Percentiles rank a stretch among this genome's conserved stretches.
Evolutionary conservation across 2,329 filamentous ascomycete genomes (phyloP).

Genomic region (Trematosphaeria pertusa): DNA sequence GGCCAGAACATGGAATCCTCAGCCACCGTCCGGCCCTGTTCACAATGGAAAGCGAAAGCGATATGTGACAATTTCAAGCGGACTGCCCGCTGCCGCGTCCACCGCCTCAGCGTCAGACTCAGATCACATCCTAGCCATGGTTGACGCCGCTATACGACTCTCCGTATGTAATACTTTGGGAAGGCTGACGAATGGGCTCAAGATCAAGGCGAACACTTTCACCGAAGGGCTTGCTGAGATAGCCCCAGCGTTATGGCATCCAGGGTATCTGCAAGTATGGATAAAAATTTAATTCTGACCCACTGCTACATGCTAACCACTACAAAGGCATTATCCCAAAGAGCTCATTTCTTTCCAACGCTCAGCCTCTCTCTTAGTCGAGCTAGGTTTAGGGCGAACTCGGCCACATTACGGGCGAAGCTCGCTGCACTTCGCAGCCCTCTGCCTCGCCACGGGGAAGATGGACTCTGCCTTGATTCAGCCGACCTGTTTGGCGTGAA

Average conservation of each 20-base stretch:
- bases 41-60: constrained; percentile 1
- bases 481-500: background rate
- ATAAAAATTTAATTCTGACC: constrained; percentile 3
- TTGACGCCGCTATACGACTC: constrained; percentile 47
- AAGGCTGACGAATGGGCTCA: constrained; percentile 29
- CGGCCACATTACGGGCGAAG: constrained; percentile 25
- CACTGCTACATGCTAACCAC: constrained; percentile 12
- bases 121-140: constrained; percentile 30
- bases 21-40: background rate
- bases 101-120: too few relatives aligned
- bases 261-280: constrained; percentile 43
- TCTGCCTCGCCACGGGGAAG: background rate
- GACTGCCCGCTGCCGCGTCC: background rate
- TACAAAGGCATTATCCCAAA: constrained; percentile 36
- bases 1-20: background rate
- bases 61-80: background rate
- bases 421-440: constrained; percentile 8
- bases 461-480: background rate
- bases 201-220: constrained; percentile 41
- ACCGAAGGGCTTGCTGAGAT: constrained; percentile 44
- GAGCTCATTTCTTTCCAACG: constrained; percentile 47
- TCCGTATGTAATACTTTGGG: constrained; percentile 39
- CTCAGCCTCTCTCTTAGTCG: constrained; percentile 44
- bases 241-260: constrained; percentile 50
- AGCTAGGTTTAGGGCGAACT: constrained; percentile 9